Percentiles rank a stretch among this genome's conserved stretches.
Conservation (phyloP, 2,329 filamentous ascomycete genomes). For the Apiospora pterosperma region DNA sequence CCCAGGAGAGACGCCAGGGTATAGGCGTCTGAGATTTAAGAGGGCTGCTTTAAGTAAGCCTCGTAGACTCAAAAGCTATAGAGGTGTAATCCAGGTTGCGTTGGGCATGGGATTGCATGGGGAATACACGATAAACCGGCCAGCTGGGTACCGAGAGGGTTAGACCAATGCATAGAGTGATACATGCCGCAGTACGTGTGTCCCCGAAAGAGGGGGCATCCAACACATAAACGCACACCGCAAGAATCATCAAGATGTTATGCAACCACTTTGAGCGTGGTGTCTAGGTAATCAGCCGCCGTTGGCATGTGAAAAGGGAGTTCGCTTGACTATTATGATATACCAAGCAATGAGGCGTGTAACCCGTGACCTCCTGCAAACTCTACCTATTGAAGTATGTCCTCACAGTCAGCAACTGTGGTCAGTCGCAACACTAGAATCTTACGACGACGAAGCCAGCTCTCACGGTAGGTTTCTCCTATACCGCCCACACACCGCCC, state of each 20-base stretch:
- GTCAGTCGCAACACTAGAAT: neutral
- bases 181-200: conserved; percentile 1
- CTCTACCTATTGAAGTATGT: neutral
- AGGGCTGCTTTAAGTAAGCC: neutral
- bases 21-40: neutral
- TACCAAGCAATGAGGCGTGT: neutral
- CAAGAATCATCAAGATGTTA: neutral
- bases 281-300: neutral
- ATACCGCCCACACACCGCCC: neutral
- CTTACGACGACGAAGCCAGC: neutral
- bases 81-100: neutral
- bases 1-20: neutral
- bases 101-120: neutral
- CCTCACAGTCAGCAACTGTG: neutral
- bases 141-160: neutral
- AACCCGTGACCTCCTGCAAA: neutral
- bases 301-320: conserved; percentile 1
- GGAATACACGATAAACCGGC: neutral
- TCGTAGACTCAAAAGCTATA: neutral
- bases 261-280: neutral
- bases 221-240: neutral
- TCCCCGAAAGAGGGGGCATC: neutral
- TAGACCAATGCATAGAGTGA: neutral
- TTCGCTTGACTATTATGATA: neutral
- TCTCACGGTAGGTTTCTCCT: neutral